These are phyloP conservation scores for Byssothecium circinans DNA, from an alignment of 2,329 filamentous ascomycete species.

Conservation along the genomic window DNA sequence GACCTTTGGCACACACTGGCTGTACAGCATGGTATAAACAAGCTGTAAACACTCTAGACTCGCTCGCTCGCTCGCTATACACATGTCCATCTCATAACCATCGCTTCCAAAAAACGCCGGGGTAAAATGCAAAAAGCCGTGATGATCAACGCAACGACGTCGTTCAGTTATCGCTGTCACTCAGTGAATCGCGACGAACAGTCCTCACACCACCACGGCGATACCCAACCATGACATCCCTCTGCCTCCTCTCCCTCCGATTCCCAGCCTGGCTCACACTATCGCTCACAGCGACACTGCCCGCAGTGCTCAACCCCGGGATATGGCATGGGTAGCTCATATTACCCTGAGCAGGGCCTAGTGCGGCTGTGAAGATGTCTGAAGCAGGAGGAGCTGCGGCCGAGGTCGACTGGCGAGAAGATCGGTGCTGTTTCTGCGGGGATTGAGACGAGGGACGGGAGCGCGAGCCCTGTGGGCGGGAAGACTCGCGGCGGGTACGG, in stretches of 20 bases:
- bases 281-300: conserved; percentile 39
- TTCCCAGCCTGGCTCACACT: conserved; percentile 45
- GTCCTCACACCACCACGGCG: conserved; percentile 43
- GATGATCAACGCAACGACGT: background rate
- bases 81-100: too few species aligned
- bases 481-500: conserved; percentile 11
- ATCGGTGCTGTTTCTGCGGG: conserved; percentile 37
- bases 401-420: conserved; percentile 25
- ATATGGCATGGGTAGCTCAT: conserved; percentile 61
- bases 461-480: conserved; percentile 25
- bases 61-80: too few species aligned
- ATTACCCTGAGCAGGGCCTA: conserved; percentile 49
- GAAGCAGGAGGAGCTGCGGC: conserved; percentile 16
- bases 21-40: too few species aligned
- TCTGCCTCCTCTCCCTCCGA: conserved; percentile 28
- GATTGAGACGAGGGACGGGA: conserved; percentile 37
- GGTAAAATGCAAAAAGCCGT: background rate
- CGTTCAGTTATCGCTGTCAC: conserved; percentile 51
- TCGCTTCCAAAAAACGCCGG: background rate
- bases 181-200: conserved; percentile 55
- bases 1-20: too few species aligned
- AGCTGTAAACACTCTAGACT: too few species aligned
- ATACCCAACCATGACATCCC: conserved; percentile 49
- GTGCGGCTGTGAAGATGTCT: conserved; percentile 45
- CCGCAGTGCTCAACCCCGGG: conserved; percentile 52